Percentiles rank a stretch among this genome's conserved stretches.
phyloP scores from a whole-genome alignment of 2,329 filamentous ascomycete genomes.

The Tricladium varicosporioides region DNA sequence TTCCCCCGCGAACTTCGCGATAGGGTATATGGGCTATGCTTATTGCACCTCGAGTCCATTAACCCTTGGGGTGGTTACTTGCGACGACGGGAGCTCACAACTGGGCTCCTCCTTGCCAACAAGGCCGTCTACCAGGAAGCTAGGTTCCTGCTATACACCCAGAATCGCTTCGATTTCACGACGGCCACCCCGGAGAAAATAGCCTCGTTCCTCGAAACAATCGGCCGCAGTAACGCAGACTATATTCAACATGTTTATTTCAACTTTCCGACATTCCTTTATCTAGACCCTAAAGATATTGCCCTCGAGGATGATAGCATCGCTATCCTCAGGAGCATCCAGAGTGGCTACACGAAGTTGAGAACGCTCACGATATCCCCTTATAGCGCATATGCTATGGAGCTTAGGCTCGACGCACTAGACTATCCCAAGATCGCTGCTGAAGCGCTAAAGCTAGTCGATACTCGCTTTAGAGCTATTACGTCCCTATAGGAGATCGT shows the following conservation, averaged over 20 bases:
- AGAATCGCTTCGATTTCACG: conserved; percentile 25
- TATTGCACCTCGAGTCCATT: not conserved
- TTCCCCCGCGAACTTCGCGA: conserved; percentile 13
- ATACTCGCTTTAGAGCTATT: conserved; percentile 26
- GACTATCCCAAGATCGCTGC: conserved; percentile 10
- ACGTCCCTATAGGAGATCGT: conserved; percentile 25
- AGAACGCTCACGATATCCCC: conserved; percentile 16
- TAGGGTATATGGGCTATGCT: conserved; percentile 7
- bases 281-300: conserved; percentile 10
- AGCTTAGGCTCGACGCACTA: conserved; percentile 3
- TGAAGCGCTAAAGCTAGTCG: conserved; percentile 18
- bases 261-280: conserved; percentile 18
- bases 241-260: conserved; percentile 19
- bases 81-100: not conserved
- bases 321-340: conserved; percentile 16
- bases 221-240: conserved; percentile 23
- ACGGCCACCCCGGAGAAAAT: conserved; percentile 1
- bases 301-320: conserved; percentile 9
- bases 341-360: conserved; percentile 20
- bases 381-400: conserved; percentile 4
- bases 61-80: not conserved
- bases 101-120: conserved; percentile 18
- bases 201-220: conserved; percentile 21
- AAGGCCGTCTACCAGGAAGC: conserved; percentile 25
- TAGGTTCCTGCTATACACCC: conserved; percentile 21